Conservation (phyloP, 176 grass and related monocot genomes). For the Triticum turgidum region DNA sequence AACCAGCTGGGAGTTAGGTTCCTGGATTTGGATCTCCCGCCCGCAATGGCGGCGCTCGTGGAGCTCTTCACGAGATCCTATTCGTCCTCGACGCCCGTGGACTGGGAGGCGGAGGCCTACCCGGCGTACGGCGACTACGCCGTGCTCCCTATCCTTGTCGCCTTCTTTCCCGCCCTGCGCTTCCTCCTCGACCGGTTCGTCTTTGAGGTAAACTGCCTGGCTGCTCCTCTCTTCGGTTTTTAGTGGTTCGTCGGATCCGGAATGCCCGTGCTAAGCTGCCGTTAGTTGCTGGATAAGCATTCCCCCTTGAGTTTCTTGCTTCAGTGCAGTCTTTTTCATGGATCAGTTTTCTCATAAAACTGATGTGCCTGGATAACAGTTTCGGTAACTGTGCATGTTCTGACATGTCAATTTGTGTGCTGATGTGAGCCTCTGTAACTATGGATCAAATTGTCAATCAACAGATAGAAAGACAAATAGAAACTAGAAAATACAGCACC, state of each 20-base stretch:
- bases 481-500: background rate
- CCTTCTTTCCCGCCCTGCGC: conserved; percentile 81
- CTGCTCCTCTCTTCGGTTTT: background rate
- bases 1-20: background rate
- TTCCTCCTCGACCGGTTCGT: conserved; percentile 87
- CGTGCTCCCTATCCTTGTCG: conserved; percentile 70
- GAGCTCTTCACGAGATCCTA: conserved; percentile 41
- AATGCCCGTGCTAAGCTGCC: background rate
- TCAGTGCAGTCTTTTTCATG: background rate
- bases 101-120: conserved; percentile 76
- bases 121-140: conserved; percentile 69
- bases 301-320: background rate
- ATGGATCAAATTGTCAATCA: background rate
- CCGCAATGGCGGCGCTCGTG: conserved; percentile 57
- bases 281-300: background rate
- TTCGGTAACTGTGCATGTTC: background rate
- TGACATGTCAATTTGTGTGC: background rate
- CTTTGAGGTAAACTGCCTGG: conserved; percentile 62
- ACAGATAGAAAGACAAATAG: background rate
- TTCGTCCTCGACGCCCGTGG: conserved; percentile 26
- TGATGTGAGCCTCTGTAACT: background rate
- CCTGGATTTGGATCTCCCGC: conserved; percentile 34
- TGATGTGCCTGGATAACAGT: background rate
- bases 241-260: background rate
- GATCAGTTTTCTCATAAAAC: background rate